Base-by-base conservation (phyloP, 139 green algal species). In the Eudorina sp. region DNA sequence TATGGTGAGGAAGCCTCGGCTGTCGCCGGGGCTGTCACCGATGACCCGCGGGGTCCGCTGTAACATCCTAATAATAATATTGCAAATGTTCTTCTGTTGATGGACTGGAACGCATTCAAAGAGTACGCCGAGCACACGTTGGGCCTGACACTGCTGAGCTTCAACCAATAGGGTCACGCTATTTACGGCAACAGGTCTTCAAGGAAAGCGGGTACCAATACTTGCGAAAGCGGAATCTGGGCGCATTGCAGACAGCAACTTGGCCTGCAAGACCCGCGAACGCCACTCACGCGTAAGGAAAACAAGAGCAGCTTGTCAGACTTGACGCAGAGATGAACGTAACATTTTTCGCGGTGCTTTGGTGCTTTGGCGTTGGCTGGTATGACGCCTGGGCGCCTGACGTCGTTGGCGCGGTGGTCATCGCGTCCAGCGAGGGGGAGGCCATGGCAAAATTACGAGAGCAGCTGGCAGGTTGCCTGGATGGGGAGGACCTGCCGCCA, bases 311-410 rank as follows among this genome's bases (percentile, higher is more conserved):
- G 64, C n/a, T 73, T 9, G n/a, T 41, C n/a, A 6, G 9, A 43
- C n/a, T 41, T 73, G 64, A 73, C 41, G 64, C 64, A 68, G 70
- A 14, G 41, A 81, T 43, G 45, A 27, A 43, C 45, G 8, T 27
- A 45, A 27, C 3, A 27, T 81, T n/a, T 27, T 81, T 62, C 45
- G 73, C 7, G 1, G 73, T 81, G 6, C 27, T 81, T 27, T 81
- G 73, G 73, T 64, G 45, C 45, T 81, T 81, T 29, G 73, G 73
- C n/a, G 45, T 29, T 13, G 45, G 8, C 73, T 81, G 73, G 73
- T 81, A 45, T 81, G 73, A 81, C 45, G 73, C 73, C 73, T 81
- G 73, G 73, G 73, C 62, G 43, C 73, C 73, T 45, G 73, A 81
- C 73, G 73, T 81, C 73, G 45, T 41, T 41, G 73, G 73, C 73